Evolutionary conservation across 2,329 filamentous ascomycete genomes (phyloP).

Genomic region (Pseudogymnoascus sp.): DNA sequence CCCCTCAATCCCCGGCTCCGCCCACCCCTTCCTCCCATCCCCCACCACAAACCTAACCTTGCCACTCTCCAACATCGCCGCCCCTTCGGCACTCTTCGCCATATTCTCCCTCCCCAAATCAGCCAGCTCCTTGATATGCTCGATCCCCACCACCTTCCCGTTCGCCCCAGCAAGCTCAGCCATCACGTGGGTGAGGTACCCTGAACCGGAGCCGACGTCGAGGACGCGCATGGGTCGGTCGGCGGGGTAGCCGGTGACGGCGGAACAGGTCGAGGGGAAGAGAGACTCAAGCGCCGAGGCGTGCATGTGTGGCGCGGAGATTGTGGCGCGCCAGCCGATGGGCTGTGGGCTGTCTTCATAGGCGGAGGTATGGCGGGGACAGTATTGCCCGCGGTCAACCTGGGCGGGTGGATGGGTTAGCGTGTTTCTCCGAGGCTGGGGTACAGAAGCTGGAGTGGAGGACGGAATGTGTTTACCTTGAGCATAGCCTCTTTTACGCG

Average conservation of each 20-base stretch:
- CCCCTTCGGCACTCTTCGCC: conserved; percentile 51
- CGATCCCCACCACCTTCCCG: conserved; percentile 57
- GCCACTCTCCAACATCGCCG: conserved; percentile 51
- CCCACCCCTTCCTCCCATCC: conserved; percentile 63
- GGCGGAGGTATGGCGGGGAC: conserved; percentile 56
- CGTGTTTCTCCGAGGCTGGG: background rate
- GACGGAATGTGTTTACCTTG: conserved; percentile 39
- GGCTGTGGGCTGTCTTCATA: conserved; percentile 67
- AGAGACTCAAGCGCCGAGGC: conserved; percentile 56
- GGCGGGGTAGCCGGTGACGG: conserved; percentile 8
- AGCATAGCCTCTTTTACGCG: conserved; percentile 74
- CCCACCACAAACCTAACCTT: conserved; percentile 65
- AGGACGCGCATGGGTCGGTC: conserved; percentile 44
- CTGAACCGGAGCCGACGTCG: conserved; percentile 67
- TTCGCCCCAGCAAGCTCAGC: conserved; percentile 45
- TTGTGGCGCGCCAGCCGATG: conserved; percentile 61
- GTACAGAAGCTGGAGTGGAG: background rate
- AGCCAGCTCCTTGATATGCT: conserved; percentile 60
- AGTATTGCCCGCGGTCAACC: conserved; percentile 85
- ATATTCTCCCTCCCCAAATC: conserved; percentile 59
- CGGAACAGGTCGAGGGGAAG: conserved; percentile 34
- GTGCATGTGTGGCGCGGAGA: conserved; percentile 68
- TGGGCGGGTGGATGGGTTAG: conserved; percentile 27
- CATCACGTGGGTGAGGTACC: conserved; percentile 81
- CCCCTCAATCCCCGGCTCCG: conserved; percentile 27